Base-by-base conservation (phyloP, 1,284 basidiomycete genomes). In the Agaricales sp. region DNA sequence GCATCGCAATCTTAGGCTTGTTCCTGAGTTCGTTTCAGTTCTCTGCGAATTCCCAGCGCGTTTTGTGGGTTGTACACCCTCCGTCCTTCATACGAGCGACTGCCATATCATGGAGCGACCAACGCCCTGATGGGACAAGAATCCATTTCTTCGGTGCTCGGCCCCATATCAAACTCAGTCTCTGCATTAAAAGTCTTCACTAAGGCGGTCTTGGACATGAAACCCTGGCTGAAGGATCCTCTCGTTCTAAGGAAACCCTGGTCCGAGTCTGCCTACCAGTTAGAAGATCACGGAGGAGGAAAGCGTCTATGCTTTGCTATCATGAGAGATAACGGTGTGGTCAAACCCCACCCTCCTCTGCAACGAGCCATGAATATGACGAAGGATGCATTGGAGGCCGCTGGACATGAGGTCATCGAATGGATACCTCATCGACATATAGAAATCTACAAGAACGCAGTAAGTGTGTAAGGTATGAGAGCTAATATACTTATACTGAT, bases 221-320 rank as follows among this genome's bases (percentile, higher is more conserved):
- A 79, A 53, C 83, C 84, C 0, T 91, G 88, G 87, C 58, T 73
- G 3, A 69, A 66, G 51, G 88, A 91, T 58, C 85, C 87, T 0
- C 63, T 77, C 22, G 73, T 74, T 1, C 58, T 79, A 3, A 70
- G 74, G 21, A 82, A 85, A 57, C 70, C 71, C 1, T 92, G 86
- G 87, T 68, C 71, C 41, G 73, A 82, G 48, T 69, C 74, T 0
- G 72, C 69, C 30, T 81, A 87, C 55, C 58, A 63, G n/a, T 69
- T 86, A 2, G 58, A 60, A 20, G 78, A 84, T 51, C 78, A 84
- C 50, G 77, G 75, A 24, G 64, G 67, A 18, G 81, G 80, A 2
- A 72, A 68, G 54, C 61, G 64, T 52, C 65, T 87, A 8, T 78
- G 76, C 51, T 82, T 86, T 54, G 80, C 69, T 1, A 67, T 87